These are phyloP conservation scores for Aspergillus hiratsukae DNA, from an alignment of 2,329 filamentous ascomycete genomes.

Conservation along the genomic window DNA sequence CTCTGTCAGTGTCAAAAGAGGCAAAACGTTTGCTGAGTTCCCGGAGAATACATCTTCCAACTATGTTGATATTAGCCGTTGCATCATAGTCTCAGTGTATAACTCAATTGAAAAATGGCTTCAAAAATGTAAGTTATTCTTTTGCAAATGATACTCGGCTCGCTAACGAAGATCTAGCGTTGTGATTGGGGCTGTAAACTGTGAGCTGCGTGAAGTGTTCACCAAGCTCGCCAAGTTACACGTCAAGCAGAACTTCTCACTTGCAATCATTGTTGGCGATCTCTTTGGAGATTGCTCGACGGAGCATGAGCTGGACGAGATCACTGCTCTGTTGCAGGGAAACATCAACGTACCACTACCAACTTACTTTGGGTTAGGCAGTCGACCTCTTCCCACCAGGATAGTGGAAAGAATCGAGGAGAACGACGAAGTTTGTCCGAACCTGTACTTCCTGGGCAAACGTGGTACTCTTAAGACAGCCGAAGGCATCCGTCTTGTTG, in stretches of 20 bases:
- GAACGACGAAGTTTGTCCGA: constrained; percentile 74
- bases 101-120: constrained; percentile 41
- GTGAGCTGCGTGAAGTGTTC: constrained; percentile 70
- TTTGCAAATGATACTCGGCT: background rate
- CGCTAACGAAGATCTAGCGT: constrained; percentile 42
- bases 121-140: constrained; percentile 51
- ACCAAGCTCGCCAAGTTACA: constrained; percentile 76
- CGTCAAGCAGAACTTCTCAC: constrained; percentile 79
- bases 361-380: constrained; percentile 86
- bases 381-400: constrained; percentile 62
- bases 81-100: constrained; percentile 6
- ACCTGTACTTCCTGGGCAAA: constrained; percentile 85
- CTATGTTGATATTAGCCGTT: constrained; percentile 5
- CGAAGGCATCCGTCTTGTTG: constrained; percentile 82
- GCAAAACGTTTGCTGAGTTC: background rate
- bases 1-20: background rate
- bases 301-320: constrained; percentile 52
- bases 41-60: background rate
- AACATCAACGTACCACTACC: constrained; percentile 70
- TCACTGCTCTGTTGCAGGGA: constrained; percentile 67
- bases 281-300: constrained; percentile 60
- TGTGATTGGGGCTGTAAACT: constrained; percentile 78
- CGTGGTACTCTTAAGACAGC: constrained; percentile 83
- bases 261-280: constrained; percentile 80
- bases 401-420: constrained; percentile 70